Conservation (phyloP, 768 basidiomycete species). For the Trametes coccinea region DNA sequence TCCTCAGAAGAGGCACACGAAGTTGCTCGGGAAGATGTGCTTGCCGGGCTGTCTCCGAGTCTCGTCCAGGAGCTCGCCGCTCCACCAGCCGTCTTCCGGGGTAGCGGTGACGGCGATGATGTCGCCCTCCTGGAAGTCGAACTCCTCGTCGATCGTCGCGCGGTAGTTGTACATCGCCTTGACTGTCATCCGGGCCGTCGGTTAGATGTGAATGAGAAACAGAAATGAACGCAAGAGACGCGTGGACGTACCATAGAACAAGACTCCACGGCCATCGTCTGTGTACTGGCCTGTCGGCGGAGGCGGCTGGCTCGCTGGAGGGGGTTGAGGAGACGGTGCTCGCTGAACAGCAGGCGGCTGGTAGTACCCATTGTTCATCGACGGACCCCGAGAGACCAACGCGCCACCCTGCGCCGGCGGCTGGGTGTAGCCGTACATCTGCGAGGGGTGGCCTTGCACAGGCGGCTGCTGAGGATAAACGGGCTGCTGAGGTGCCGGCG, state of each 20-base stretch:
- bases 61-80: slow-evolving; percentile 82
- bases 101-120: slow-evolving; percentile 94
- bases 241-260: slow-evolving; percentile 78
- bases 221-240: background rate
- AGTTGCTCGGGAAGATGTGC: slow-evolving; percentile 87
- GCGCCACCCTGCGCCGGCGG: slow-evolving; percentile 12
- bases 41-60: slow-evolving; percentile 66
- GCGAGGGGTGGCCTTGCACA: slow-evolving; percentile 18
- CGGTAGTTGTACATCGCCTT: slow-evolving; percentile 88
- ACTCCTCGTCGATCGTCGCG: slow-evolving; percentile 88
- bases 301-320: slow-evolving; percentile 19
- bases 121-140: slow-evolving; percentile 93
- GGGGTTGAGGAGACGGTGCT: slow-evolving; percentile 53
- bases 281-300: slow-evolving; percentile 75
- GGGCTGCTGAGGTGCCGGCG: slow-evolving; percentile 29
- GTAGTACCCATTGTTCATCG: slow-evolving; percentile 35
- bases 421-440: slow-evolving; percentile 19
- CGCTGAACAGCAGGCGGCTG: slow-evolving; percentile 37
- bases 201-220: no score
- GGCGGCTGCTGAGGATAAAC: slow-evolving; percentile 22
- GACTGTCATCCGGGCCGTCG: slow-evolving; percentile 43
- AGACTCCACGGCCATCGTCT: slow-evolving; percentile 77
- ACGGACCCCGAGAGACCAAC: slow-evolving; percentile 32
- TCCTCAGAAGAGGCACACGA: slow-evolving; percentile 71
- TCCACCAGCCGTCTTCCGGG: slow-evolving; percentile 98